phyloP scores from a whole-genome alignment of 2,329 filamentous ascomycete genomes.

The Alternaria consortialis region DNA sequence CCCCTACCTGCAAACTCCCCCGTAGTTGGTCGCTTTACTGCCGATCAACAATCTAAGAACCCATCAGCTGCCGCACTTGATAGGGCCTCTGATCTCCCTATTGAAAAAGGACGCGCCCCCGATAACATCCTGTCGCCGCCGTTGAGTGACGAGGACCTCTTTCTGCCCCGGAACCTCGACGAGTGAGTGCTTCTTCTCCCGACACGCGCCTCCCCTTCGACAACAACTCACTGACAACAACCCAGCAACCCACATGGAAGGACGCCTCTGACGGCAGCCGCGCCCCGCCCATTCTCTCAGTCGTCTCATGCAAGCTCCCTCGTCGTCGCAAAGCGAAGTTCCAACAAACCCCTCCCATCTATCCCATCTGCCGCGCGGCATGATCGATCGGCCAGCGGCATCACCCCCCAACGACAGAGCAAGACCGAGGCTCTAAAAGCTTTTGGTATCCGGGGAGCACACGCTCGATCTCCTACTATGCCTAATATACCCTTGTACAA shows the following conservation, averaged over 20 bases:
- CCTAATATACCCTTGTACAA: constrained; percentile 49
- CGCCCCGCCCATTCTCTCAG: constrained; percentile 34
- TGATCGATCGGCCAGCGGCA: constrained; percentile 49
- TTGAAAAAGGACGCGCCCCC: constrained; percentile 35
- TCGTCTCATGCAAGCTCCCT: constrained; percentile 34
- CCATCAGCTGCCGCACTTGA: constrained; percentile 13
- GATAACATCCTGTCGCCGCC: constrained; percentile 43
- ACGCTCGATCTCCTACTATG: constrained; percentile 50
- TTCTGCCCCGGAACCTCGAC: constrained; percentile 51
- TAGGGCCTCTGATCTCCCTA: constrained; percentile 35
- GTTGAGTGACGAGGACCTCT: constrained; percentile 44
- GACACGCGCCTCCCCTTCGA: constrained; percentile 4
- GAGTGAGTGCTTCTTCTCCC: constrained; percentile 39
- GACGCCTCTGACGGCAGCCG: constrained; percentile 39
- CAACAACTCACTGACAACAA: constrained; percentile 22
- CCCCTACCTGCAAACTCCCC: constrained; percentile 63
- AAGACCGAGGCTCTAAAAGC: constrained; percentile 39
- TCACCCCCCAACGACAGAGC: constrained; percentile 39
- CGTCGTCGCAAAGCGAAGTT: constrained; percentile 22
- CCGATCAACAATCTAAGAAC: constrained; percentile 52
- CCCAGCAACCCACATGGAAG: constrained; percentile 48
- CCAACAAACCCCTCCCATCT: background rate
- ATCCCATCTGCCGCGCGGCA: constrained; percentile 38
- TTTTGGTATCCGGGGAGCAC: constrained; percentile 28
- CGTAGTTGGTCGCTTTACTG: constrained; percentile 55